These are phyloP conservation scores for Phytophthora melonis DNA, from an alignment of 352 stramenopile species.

Conservation along the genomic window DNA sequence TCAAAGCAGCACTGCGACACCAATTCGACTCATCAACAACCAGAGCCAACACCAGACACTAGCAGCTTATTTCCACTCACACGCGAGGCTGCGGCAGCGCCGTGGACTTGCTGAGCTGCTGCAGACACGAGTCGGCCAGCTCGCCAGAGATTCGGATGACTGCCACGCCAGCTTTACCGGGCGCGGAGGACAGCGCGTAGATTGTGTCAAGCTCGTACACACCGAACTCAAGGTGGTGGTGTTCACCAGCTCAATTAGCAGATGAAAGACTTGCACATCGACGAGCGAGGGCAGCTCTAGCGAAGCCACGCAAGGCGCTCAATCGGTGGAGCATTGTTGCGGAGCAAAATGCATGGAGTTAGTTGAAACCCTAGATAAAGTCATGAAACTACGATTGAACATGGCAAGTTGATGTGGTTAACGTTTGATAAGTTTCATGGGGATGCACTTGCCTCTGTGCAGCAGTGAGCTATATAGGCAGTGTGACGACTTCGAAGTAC, in stretches of 20 bases:
- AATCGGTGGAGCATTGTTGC: slow-evolving; percentile 28
- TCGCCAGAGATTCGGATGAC: slow-evolving; percentile 91
- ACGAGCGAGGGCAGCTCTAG: slow-evolving; percentile 16
- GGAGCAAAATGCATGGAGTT: slow-evolving; percentile 9
- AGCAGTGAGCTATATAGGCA: slow-evolving; percentile 75
- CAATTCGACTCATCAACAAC: neutral
- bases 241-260: neutral
- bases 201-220: slow-evolving; percentile 85
- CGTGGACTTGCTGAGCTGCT: slow-evolving; percentile 55
- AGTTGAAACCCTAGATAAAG: slow-evolving; percentile 1
- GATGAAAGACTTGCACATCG: slow-evolving; percentile 19
- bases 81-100: slow-evolving; percentile 55
- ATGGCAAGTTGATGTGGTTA: slow-evolving; percentile 17
- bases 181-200: slow-evolving; percentile 91
- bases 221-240: neutral
- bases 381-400: slow-evolving; percentile 4
- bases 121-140: slow-evolving; percentile 69
- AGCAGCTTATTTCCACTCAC: slow-evolving; percentile 34
- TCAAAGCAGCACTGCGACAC: slow-evolving; percentile 58
- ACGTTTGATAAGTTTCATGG: neutral
- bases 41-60: neutral
- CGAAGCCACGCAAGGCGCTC: neutral
- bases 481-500: slow-evolving; percentile 74
- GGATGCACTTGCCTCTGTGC: too few relatives aligned
- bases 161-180: slow-evolving; percentile 86